phyloP scores from a whole-genome alignment of 2,329 filamentous ascomycete genomes.

The Magnaporthiopsis poae region DNA sequence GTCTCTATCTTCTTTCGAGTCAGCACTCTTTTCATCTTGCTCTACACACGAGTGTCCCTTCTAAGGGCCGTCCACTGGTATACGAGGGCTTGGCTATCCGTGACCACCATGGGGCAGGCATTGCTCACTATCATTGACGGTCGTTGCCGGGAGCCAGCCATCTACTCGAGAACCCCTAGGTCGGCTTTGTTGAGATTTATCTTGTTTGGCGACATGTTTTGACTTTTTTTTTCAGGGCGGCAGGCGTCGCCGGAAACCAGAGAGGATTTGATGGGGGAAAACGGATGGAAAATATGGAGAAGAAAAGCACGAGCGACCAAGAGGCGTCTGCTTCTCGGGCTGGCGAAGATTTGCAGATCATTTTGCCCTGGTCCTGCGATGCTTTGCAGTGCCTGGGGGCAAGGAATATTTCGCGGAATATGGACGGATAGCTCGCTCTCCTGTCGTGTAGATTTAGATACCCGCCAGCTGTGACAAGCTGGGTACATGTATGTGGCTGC shows the following conservation, averaged over 20 bases:
- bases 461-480: not conserved
- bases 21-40: not conserved
- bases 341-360: not conserved
- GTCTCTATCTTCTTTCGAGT: not conserved
- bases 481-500: not conserved
- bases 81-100: too few relatives aligned
- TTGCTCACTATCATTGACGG: too few relatives aligned
- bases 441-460: not conserved
- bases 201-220: not conserved
- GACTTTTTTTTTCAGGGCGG: not conserved
- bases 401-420: not conserved
- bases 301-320: not conserved
- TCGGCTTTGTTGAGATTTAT: not conserved
- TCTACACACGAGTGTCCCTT: not conserved
- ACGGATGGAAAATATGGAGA: not conserved
- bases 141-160: too few relatives aligned
- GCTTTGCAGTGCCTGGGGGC: not conserved
- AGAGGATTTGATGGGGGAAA: not conserved
- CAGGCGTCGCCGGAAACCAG: not conserved
- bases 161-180: too few relatives aligned
- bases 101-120: too few relatives aligned
- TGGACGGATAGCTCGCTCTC: not conserved
- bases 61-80: too few relatives aligned
- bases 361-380: not conserved
- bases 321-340: not conserved